phyloP scores from a whole-genome alignment of 2,329 filamentous ascomycete genomes.

The Polychaeton citri region DNA sequence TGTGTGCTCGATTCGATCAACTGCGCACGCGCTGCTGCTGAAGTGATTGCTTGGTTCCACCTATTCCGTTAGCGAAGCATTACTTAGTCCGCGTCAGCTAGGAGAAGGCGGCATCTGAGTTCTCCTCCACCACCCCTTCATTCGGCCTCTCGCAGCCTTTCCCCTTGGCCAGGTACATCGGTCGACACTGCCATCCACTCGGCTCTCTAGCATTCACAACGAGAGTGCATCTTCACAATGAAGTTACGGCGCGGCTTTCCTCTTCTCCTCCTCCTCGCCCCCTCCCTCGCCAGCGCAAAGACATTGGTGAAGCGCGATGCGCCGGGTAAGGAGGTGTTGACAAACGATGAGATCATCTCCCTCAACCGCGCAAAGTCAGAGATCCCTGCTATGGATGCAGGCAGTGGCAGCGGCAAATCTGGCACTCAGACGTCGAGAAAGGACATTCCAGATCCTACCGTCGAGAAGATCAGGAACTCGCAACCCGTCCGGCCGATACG shows the following conservation, averaged over 20 bases:
- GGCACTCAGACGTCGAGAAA: constrained; percentile 12
- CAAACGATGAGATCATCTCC: constrained; percentile 14
- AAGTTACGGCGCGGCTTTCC: constrained; percentile 37
- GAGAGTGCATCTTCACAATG: constrained; percentile 37
- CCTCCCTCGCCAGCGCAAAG: constrained; percentile 42
- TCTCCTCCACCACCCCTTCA: too few relatives aligned
- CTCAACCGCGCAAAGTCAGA: constrained; percentile 10
- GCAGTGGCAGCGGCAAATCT: not conserved
- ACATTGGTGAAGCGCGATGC: constrained; percentile 16
- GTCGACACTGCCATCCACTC: too few relatives aligned
- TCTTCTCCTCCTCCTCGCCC: constrained; percentile 43
- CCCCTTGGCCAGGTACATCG: too few relatives aligned
- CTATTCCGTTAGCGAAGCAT: too few relatives aligned
- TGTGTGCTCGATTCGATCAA: too few relatives aligned
- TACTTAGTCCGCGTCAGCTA: constrained; percentile 1
- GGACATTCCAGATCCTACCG: constrained; percentile 13
- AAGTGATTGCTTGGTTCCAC: too few relatives aligned
- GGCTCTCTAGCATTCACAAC: too few relatives aligned
- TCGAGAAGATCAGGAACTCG: constrained; percentile 8
- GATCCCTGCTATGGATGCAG: constrained; percentile 1
- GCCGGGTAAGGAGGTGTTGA: constrained; percentile 7
- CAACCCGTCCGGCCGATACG: constrained; percentile 18
- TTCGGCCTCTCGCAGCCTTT: too few relatives aligned
- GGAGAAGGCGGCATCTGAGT: too few relatives aligned
- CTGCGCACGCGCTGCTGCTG: too few relatives aligned